Base-by-base conservation (phyloP, 345 rosid species). In the Citrus unshiu region DNA sequence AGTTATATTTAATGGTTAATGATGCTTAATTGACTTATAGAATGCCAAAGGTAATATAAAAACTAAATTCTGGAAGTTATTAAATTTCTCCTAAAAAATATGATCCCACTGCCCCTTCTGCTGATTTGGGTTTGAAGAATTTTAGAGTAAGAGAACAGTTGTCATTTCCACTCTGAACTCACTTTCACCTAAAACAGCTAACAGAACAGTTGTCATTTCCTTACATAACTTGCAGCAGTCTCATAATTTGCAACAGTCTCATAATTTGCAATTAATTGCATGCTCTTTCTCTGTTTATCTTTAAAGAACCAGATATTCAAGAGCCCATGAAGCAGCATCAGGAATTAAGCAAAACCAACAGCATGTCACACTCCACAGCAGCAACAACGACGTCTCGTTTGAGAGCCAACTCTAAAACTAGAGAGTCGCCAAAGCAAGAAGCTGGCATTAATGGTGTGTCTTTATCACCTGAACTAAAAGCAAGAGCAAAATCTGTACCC, bases 401-500 rank as follows among this genome's bases (percentile, higher is more conserved):
- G 72, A 84, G 85, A 84, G 77, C 82, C 25, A 81, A 46, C 32
- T 83, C 89, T 13, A 90, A 87, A 82, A 67, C 79, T 72, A 84
- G 81, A 75, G 86, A 79, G 34, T 57, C 84, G 35, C 81, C 85
- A 5, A 85, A 78, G 68, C 73, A 68, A 43, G 81, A 73, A 70
- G 39, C 67, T 30, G 86, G 51, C 14, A 80, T 75, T 75, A 72
- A 75, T 54, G 14, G 57, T 16, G 24, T 46, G 13, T 58, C 74
- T 37, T 37, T 35, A 6, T 37, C 73, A 7, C 79, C 79, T 1
- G 32, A 66, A 4, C 14, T 60, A 1, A 54, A 76, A 57, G 66
- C 81, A 54, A 89, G 86, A 74, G 85, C 89, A 66, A 87, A 86
- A 82, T 80, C 92, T 21, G 81, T 83, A 7, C 51, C 84, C 54